Base-by-base conservation (phyloP, 108 stramenopile species). In the Skeletonema marinoi region DNA sequence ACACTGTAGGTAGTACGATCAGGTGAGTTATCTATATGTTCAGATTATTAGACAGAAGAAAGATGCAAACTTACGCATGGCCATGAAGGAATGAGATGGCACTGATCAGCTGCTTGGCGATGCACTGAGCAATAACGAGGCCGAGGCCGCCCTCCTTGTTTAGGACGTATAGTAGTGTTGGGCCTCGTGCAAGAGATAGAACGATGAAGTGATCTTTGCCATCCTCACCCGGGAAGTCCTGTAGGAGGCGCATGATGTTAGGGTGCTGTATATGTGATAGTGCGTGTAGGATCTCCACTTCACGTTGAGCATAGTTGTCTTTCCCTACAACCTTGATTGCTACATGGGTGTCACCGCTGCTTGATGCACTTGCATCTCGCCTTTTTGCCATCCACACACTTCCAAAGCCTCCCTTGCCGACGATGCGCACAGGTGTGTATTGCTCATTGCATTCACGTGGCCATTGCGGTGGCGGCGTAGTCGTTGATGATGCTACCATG, bases 31-130 rank as follows among this genome's bases (percentile, higher is more conserved):
- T n/a, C n/a, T n/a, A n/a, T n/a, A n/a, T n/a, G n/a, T n/a, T n/a
- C n/a, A n/a, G n/a, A n/a, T n/a, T n/a, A n/a, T n/a, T n/a, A n/a
- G n/a, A n/a, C n/a, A n/a, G n/a, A n/a, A n/a, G n/a, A n/a, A n/a
- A n/a, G n/a, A n/a, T n/a, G n/a, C n/a, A n/a, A n/a, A n/a, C n/a
- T n/a, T n/a, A n/a, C n/a, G 87, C 95, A 35, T 92, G 86, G 1
- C 92, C 92, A 60, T 96, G 95, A 17, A 96, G 66, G 65, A 91
- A 96, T 19, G 85, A 82, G 6, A 93, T 87, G 16, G 93, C 92
- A 35, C 71, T 68, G 50, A 93, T 83, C 66, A 96, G 65, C 58
- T 96, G 90, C 10, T 89, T 80, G n/a, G 91, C 74, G 44, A 96
- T 81, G 63, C 81, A 71, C 51, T 92, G 78, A n/a, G 89, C 86